Conservation (phyloP, 352 stramenopile genomes). For the Globisporangium abappressorium region DNA sequence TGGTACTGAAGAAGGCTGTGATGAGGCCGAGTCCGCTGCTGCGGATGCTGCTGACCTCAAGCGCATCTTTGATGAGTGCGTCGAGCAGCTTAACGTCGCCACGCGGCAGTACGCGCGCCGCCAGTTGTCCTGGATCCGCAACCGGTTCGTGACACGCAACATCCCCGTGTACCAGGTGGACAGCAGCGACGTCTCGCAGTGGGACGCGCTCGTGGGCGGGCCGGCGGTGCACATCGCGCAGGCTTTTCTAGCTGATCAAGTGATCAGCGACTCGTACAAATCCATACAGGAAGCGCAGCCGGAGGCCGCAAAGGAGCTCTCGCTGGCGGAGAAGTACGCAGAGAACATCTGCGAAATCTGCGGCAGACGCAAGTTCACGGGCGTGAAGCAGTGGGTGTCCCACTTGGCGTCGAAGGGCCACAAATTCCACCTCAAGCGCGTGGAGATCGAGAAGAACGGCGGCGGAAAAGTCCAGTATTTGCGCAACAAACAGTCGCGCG, state of each 20-base stretch:
- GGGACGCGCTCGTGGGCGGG: constrained; percentile 47
- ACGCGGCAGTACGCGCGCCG: constrained; percentile 85
- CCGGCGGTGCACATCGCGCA: constrained; percentile 65
- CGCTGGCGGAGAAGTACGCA: constrained; percentile 55
- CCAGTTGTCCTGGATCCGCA: constrained; percentile 88
- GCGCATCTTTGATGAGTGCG: constrained; percentile 48
- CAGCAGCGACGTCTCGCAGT: constrained; percentile 67
- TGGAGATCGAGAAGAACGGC: constrained; percentile 48
- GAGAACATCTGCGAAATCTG: constrained; percentile 65
- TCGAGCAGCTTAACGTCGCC: constrained; percentile 77
- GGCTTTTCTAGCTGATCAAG: constrained; percentile 40
- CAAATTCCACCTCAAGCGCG: constrained; percentile 73
- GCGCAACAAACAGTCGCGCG: constrained; percentile 4
- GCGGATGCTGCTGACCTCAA: constrained; percentile 26
- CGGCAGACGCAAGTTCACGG: constrained; percentile 60
- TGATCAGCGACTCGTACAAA: constrained; percentile 27
- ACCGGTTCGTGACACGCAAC: constrained; percentile 80
- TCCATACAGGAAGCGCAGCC: constrained; percentile 52
- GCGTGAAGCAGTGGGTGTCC: constrained; percentile 62
- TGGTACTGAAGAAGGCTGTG: not conserved
- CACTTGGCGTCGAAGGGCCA: constrained; percentile 82
- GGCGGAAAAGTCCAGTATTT: not conserved
- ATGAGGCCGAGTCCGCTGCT: constrained; percentile 14
- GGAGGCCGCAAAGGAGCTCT: constrained; percentile 30
- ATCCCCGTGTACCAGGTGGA: constrained; percentile 86